Evolutionary conservation across 495 filamentous ascomycete genomes (phyloP), one percentile per base, ranked within the genome.

Genomic region (Barbatosphaeria neglecta): DNA sequence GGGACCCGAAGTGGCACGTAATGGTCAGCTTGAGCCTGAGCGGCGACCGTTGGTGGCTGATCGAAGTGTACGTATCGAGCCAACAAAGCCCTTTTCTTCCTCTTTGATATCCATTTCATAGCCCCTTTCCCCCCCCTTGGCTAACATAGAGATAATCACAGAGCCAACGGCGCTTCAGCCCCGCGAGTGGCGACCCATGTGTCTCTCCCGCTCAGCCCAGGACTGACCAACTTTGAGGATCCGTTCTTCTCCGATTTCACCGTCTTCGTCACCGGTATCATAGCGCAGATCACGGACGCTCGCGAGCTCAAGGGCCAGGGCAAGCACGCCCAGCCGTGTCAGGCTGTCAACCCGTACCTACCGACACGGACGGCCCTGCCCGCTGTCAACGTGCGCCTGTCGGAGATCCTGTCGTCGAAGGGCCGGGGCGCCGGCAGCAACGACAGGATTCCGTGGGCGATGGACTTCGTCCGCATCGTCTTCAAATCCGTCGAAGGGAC

Each of bases 41-140:
- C 52, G 84, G 86, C 33, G 84, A 92, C 61, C 68, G 65, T 23
- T 92, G 85, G 82, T 90, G 81, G 76, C 63, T 89, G 46, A 61
- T 84, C 27, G 78, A 83, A 61, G 54, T 82, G 72, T 75, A 55
- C 60, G 73, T 69, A 16, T 31, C 41, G 25, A n/a, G n/a, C n/a
- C n/a, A n/a, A n/a, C n/a, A n/a, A n/a, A n/a, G n/a, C n/a, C n/a
- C n/a, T n/a, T n/a, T n/a, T n/a, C n/a, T n/a, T n/a, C n/a, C n/a
- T n/a, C n/a, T n/a, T n/a, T n/a, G n/a, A n/a, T n/a, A n/a, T n/a
- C n/a, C n/a, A n/a, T n/a, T n/a, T n/a, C n/a, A n/a, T 43, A 37
- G 22, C 20, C 41, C 24, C 43, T 48, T 41, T 38, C 39, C 45
- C 33, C 42, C 50, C 17, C 39, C 17, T 23, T 49, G 47, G 51